A percentile compares a stretch with the other conserved stretches of the same genome.
Conservation (phyloP, 129 eudicot species). For the Flaveria linearis region DNA sequence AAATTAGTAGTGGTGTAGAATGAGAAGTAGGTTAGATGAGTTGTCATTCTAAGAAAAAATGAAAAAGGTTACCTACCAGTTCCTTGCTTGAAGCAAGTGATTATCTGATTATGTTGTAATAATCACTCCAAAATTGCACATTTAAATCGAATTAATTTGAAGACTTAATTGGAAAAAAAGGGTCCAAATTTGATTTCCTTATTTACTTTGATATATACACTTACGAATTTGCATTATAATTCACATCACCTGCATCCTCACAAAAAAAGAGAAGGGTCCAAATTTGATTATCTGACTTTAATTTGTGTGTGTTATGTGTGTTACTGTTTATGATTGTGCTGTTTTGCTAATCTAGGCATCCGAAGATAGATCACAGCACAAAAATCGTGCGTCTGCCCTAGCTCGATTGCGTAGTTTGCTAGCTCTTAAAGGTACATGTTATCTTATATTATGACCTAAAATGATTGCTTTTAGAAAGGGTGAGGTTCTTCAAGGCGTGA, state of each 20-base stretch:
- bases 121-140: background rate
- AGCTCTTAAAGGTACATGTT: conserved; percentile 77
- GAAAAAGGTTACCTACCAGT: too few species aligned
- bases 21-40: too few species aligned
- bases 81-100: background rate
- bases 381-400: conserved; percentile 82
- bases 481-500: too few species aligned
- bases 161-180: too few species aligned
- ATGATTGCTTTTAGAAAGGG: background rate
- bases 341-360: conserved; percentile 55
- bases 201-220: background rate
- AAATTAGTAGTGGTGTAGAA: too few species aligned
- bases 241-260: background rate
- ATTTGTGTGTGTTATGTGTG: conserved; percentile 14
- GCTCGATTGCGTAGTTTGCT: conserved; percentile 69
- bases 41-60: too few species aligned
- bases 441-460: background rate
- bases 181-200: too few species aligned
- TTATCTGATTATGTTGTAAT: background rate
- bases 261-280: background rate
- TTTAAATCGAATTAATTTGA: too few species aligned
- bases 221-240: background rate
- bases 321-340: conserved; percentile 13
- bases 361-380: conserved; percentile 96
- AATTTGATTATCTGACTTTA: background rate